These are phyloP conservation scores for Purshia tridentata DNA, from an alignment of 306 rosid genomes.

Conservation along the genomic window DNA sequence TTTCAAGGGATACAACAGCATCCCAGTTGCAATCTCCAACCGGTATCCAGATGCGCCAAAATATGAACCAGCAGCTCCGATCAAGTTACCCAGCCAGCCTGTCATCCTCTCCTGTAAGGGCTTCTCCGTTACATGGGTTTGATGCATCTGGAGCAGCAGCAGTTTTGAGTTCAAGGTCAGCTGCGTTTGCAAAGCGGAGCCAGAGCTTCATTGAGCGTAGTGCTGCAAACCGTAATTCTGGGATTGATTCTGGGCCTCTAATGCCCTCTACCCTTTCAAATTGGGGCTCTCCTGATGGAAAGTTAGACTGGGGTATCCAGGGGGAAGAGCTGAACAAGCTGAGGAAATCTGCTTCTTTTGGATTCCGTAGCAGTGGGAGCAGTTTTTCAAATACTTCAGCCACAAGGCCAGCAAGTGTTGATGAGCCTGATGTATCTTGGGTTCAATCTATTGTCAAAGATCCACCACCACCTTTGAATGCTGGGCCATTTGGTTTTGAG, in stretches of 20 bases:
- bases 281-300: conserved; percentile 79
- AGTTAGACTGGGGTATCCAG: conserved; percentile 62
- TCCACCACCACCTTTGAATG: conserved; percentile 34
- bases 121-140: conserved; percentile 45
- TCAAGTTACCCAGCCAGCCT: conserved; percentile 44
- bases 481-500: conserved; percentile 35
- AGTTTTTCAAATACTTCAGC: conserved; percentile 30
- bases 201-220: conserved; percentile 67
- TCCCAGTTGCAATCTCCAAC: conserved; percentile 54
- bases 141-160: conserved; percentile 37
- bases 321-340: conserved; percentile 64
- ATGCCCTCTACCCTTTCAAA: conserved; percentile 41
- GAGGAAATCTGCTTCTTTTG: conserved; percentile 72
- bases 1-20: conserved; percentile 49
- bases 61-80: conserved; percentile 44
- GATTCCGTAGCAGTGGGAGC: conserved; percentile 38
- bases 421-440: conserved; percentile 72
- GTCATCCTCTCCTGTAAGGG: conserved; percentile 45
- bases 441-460: conserved; percentile 73
- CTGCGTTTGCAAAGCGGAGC: conserved; percentile 63
- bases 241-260: conserved; percentile 31
- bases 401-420: conserved; percentile 19
- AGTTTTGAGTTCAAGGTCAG: conserved; percentile 46
- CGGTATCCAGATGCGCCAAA: conserved; percentile 52
- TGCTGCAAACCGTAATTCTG: conserved; percentile 36